Evolutionary conservation across 306 rosid genomes (phyloP).

Genomic region (Quercus variabilis): DNA sequence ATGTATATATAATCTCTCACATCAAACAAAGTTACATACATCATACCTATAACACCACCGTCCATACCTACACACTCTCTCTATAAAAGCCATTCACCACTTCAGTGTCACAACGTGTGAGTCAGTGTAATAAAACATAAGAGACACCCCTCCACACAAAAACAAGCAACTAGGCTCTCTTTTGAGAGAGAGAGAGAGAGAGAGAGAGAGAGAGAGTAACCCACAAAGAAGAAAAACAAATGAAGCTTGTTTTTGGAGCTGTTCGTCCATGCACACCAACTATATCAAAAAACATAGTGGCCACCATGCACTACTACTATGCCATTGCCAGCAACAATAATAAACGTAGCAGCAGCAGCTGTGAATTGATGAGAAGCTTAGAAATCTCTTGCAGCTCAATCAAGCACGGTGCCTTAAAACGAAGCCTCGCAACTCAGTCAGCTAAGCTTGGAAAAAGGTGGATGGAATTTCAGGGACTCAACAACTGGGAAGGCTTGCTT

Average conservation of each 20-base stretch:
- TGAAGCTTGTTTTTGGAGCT: not conserved
- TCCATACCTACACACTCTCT: not conserved
- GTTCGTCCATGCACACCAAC: not conserved
- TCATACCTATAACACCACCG: not conserved
- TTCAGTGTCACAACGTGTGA: not conserved
- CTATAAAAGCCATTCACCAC: not conserved
- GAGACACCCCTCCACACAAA: not conserved
- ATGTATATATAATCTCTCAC: not conserved
- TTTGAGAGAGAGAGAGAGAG: too few relatives aligned
- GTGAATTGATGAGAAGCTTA: not conserved
- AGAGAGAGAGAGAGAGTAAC: too few relatives aligned
- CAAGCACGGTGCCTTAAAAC: not conserved
- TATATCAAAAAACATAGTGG: not conserved
- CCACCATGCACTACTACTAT: not conserved
- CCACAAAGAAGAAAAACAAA: not conserved
- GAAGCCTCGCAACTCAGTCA: not conserved
- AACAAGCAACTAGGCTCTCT: not conserved
- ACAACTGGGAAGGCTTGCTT: constrained; percentile 6
- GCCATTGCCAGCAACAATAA: too few relatives aligned
- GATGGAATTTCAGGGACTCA: not conserved
- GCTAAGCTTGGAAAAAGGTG: not conserved
- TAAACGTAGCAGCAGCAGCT: too few relatives aligned
- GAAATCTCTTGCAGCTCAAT: not conserved
- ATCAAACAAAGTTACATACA: too few relatives aligned
- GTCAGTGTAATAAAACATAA: too few relatives aligned